Base-by-base conservation (phyloP, 805 yeast genomes). In the Clavispora vitiphila region DNA sequence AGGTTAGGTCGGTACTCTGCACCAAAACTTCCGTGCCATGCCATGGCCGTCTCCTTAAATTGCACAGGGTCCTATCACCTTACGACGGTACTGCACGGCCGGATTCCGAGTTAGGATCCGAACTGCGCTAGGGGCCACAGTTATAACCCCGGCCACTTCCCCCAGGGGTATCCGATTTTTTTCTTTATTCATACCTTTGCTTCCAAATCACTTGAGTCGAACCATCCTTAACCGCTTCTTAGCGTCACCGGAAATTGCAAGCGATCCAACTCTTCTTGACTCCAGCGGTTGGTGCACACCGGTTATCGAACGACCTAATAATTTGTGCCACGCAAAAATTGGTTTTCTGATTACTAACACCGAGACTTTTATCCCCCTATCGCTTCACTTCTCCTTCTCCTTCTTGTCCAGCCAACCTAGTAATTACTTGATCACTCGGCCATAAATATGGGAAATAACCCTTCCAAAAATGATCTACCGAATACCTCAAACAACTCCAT, bases 401-500 rank as follows among this genome's bases (percentile, higher is more conserved):
- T n/a, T n/a, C 29, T 14, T 29, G 7, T 12, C 16, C 35, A 11
- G 21, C 27, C 35, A 19, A 14, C 27, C 30, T 16, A 19, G 5
- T 25, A 8, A n/a, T 20, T 37, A 31, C 37, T 37, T 40, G 37
- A 29, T 36, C 36, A 29, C 40, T 40, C 40, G 37, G 38, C 23
- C 18, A 25, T 16, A 35, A 25, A 24, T 24, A 78, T 78, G 83
- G 83, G 84, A 66, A 78, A 77, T 67, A 77, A 77, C 81, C 83
- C 83, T 71, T 77, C 83, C 46, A 68, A 67, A 58, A 61, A 67
- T 65, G 74, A 69, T 41, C 72, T 65, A 63, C 72, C 74, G 73
- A 66, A 57, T 50, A 56, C 57, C 56, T 64, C 67, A 45, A 54
- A 16, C 19, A 12, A 20, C 31, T 4, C 66, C 51, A 46, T 37